Evolutionary conservation across 2,329 filamentous ascomycete genomes (phyloP).

Genomic region (Blumeriella jaapii): DNA sequence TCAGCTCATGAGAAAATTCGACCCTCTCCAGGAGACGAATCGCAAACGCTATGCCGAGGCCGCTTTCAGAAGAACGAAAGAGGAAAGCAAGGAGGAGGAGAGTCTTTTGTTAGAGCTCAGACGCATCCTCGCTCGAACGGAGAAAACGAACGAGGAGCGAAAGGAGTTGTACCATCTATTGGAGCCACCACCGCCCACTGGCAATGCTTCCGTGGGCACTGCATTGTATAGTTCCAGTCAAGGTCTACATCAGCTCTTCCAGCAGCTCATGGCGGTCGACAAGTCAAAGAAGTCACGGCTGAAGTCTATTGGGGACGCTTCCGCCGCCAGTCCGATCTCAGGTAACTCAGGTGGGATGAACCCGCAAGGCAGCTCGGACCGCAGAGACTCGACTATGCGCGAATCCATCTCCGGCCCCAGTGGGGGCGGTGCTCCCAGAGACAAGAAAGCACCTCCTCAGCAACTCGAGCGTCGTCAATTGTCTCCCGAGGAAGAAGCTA

Average conservation of each 20-base stretch:
- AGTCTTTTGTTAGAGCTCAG: slow-evolving; percentile 82
- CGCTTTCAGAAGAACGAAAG: slow-evolving; percentile 65
- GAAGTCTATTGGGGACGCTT: slow-evolving; percentile 56
- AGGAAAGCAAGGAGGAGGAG: slow-evolving; percentile 88
- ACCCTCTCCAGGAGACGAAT: slow-evolving; percentile 63
- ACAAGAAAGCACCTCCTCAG: slow-evolving; percentile 26
- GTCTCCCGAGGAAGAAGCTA: slow-evolving; percentile 59
- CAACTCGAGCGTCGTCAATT: slow-evolving; percentile 53
- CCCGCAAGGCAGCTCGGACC: slow-evolving; percentile 28
- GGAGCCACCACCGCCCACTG: slow-evolving; percentile 63
- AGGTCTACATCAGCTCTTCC: slow-evolving; percentile 67
- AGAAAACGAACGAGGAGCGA: slow-evolving; percentile 77
- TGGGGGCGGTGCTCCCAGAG: slow-evolving; percentile 23
- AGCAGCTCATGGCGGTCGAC: slow-evolving; percentile 72
- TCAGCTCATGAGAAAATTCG: slow-evolving; percentile 78
- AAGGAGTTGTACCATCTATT: slow-evolving; percentile 78
- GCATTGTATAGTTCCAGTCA: slow-evolving; percentile 75
- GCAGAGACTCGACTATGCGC: slow-evolving; percentile 27
- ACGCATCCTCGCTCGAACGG: slow-evolving; percentile 77
- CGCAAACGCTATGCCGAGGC: slow-evolving; percentile 79
- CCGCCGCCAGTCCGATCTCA: slow-evolving; percentile 34
- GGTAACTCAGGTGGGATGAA: slow-evolving; percentile 26
- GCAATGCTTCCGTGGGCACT: slow-evolving; percentile 59
- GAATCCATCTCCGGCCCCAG: slow-evolving; percentile 26
- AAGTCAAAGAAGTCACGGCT: slow-evolving; percentile 85